Percentiles rank a stretch among this genome's conserved stretches.
phyloP scores from a whole-genome alignment of 805 yeast species.

The Spathaspora arborariae region DNA sequence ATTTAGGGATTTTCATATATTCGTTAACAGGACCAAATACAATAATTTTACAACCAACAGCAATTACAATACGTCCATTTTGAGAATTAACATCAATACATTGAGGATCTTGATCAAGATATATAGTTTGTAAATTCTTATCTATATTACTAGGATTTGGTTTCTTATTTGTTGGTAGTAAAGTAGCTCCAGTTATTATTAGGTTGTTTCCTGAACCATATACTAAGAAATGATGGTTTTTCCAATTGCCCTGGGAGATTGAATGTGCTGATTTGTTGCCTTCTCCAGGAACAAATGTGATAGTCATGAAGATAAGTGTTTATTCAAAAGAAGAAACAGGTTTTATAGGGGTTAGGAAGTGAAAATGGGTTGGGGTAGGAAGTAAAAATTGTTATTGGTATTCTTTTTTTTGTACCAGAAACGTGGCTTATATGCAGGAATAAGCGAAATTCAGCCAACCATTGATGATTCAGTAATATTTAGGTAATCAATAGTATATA shows the following conservation, averaged over 20 bases:
- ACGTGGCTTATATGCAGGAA: no score
- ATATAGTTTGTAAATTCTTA: conserved; percentile 68
- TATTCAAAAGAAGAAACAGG: no score
- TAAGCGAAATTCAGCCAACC: no score
- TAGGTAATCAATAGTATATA: no score
- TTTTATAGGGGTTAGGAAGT: not conserved
- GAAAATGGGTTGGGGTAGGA: no score
- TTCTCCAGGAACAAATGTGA: conserved; percentile 81
- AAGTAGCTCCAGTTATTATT: conserved; percentile 39
- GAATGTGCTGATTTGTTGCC: conserved; percentile 59
- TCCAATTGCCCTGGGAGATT: conserved; percentile 63
- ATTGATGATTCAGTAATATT: no score
- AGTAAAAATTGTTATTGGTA: no score
- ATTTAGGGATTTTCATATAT: conserved; percentile 39
- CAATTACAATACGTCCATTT: conserved; percentile 59
- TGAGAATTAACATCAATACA: conserved; percentile 60
- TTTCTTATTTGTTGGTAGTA: conserved; percentile 7
- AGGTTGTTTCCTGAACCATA: conserved; percentile 90
- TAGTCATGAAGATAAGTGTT: no score
- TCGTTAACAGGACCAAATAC: conserved; percentile 58
- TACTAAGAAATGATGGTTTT: conserved; percentile 54
- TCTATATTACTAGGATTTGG: conserved; percentile 5
- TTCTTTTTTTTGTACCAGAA: no score
- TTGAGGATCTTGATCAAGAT: conserved; percentile 60
- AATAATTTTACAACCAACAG: conserved; percentile 39